Evolutionary conservation across 805 yeast species (phyloP).

Genomic region (Yamadazyma paraphyllophila): DNA sequence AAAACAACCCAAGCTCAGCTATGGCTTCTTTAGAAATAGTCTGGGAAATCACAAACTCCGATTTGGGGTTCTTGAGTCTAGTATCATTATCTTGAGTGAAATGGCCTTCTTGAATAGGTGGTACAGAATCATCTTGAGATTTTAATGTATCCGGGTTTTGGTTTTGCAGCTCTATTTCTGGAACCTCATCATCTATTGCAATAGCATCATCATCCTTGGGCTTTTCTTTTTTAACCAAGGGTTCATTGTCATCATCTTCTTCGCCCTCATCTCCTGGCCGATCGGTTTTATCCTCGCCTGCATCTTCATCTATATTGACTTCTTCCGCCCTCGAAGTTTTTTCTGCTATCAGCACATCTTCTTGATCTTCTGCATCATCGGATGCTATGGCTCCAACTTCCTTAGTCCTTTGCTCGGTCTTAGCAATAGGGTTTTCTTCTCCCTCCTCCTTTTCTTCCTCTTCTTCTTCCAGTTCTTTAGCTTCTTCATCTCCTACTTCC

Average conservation of each 20-base stretch:
- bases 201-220: conserved; percentile 2
- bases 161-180: not conserved
- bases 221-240: not conserved
- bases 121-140: conserved; percentile 34
- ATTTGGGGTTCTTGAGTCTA: conserved; percentile 64
- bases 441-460: not conserved
- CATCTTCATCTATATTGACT: not conserved
- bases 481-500: not conserved
- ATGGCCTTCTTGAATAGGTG: conserved; percentile 47
- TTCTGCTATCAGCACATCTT: not conserved
- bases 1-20: conserved; percentile 60
- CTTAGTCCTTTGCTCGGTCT: not conserved
- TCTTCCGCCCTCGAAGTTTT: not conserved
- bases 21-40: conserved; percentile 63
- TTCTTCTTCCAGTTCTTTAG: not conserved
- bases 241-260: conserved; percentile 5
- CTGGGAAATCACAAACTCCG: conserved; percentile 72
- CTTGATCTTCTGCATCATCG: not conserved
- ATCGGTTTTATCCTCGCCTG: not conserved
- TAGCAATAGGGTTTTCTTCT: not conserved
- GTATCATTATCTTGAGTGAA: conserved; percentile 56
- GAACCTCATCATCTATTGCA: not conserved
- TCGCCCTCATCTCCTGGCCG: conserved; percentile 4
- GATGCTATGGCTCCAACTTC: not conserved
- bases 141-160: conserved; percentile 16